Evolutionary conservation across 2,329 filamentous ascomycete genomes (phyloP).

Genomic region (Neophaeococcomyces mojaviensis): DNA sequence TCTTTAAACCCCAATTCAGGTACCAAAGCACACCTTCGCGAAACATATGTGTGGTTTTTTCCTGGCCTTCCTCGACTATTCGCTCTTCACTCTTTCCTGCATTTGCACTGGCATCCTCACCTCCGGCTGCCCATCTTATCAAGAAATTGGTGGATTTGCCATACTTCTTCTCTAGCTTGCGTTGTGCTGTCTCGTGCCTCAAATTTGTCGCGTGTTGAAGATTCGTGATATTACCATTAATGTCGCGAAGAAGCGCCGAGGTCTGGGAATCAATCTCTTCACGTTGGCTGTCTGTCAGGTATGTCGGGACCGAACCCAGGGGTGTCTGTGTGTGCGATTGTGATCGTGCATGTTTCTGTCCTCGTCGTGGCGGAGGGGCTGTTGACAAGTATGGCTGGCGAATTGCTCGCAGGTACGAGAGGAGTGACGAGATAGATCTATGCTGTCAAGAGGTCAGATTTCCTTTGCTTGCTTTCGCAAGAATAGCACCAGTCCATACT

Average conservation of each 20-base stretch:
- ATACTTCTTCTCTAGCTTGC: constrained; percentile 66
- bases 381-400: constrained; percentile 88
- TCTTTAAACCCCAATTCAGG: constrained; percentile 65
- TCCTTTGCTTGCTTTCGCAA: neutral
- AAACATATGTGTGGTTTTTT: constrained; percentile 60
- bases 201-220: constrained; percentile 76
- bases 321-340: constrained; percentile 31
- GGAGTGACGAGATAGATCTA: constrained; percentile 72
- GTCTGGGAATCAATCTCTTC: constrained; percentile 83
- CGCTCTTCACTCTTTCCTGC: constrained; percentile 58
- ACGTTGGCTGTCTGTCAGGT: constrained; percentile 71
- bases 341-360: constrained; percentile 28
- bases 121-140: constrained; percentile 60
- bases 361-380: constrained; percentile 40
- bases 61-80: constrained; percentile 60
- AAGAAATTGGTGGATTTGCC: constrained; percentile 44
- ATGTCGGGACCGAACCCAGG: constrained; percentile 32
- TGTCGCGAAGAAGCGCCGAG: constrained; percentile 74
- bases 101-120: constrained; percentile 34
- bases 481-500: constrained; percentile 42
- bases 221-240: constrained; percentile 71
- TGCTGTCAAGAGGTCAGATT: constrained; percentile 51
- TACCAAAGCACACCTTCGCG: constrained; percentile 80
- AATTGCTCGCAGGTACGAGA: constrained; percentile 71
- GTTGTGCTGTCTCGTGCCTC: constrained; percentile 66